Conservation (phyloP, 179 eudicot species). For the Spergularia azorica region DNA sequence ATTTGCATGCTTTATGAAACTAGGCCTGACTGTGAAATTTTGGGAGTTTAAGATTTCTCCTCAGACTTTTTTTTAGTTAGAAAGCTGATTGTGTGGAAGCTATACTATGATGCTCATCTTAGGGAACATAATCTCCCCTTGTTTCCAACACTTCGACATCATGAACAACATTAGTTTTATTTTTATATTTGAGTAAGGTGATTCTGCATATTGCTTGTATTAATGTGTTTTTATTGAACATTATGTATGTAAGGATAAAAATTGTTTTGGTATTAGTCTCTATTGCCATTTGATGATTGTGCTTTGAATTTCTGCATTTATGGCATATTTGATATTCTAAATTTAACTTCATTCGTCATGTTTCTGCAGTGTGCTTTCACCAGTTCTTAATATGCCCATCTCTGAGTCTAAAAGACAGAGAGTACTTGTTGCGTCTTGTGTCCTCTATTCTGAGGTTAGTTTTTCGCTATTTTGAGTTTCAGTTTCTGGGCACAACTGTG, state of each 20-base stretch:
- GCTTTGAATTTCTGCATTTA: not conserved
- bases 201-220: constrained; percentile 6
- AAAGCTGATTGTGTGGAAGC: not conserved
- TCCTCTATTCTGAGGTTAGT: constrained; percentile 95
- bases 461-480: constrained; percentile 10
- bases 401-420: constrained; percentile 96
- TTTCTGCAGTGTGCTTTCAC: constrained; percentile 89
- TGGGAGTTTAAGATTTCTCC: no score
- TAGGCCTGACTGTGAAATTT: no score
- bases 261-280: not conserved
- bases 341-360: constrained; percentile 20
- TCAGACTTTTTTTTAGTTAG: not conserved
- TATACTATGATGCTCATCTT: not conserved
- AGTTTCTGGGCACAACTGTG: constrained; percentile 8
- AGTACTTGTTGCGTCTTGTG: constrained; percentile 90
- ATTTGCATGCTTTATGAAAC: no score
- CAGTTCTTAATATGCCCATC: constrained; percentile 89
- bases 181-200: not conserved
- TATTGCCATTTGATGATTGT: not conserved
- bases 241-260: not conserved
- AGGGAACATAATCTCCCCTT: not conserved
- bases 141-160: not conserved
- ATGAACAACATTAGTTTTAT: not conserved
- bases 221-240: not conserved
- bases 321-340: no score